Evolutionary conservation across 2,329 filamentous ascomycete genomes (phyloP).

Genomic region (Fusarium sp.): DNA sequence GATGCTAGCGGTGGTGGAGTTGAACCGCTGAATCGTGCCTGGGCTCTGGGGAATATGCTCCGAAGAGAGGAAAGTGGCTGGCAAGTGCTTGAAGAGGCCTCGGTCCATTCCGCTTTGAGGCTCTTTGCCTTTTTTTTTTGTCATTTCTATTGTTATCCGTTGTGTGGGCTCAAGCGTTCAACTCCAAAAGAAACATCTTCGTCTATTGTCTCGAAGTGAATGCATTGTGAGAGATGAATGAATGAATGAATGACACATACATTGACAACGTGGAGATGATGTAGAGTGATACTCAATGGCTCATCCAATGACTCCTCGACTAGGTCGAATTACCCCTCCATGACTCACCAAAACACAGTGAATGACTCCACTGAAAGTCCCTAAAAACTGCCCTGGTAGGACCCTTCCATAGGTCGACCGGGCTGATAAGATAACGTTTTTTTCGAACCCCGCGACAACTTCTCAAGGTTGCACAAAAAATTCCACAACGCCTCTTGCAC

Average conservation of each 20-base stretch:
- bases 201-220: background rate
- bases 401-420: conserved; percentile 13
- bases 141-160: background rate
- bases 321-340: conserved; percentile 29
- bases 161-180: background rate
- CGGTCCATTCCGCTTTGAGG: conserved; percentile 30
- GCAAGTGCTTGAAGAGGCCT: conserved; percentile 16
- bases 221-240: background rate
- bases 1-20: conserved; percentile 15
- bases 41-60: conserved; percentile 2
- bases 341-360: conserved; percentile 37
- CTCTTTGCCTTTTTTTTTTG: background rate
- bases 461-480: conserved; percentile 46
- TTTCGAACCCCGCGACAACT: conserved; percentile 44
- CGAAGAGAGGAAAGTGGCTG: conserved; percentile 12
- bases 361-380: conserved; percentile 24
- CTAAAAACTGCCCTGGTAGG: conserved; percentile 1
- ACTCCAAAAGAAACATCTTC: conserved; percentile 14
- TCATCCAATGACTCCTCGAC: conserved; percentile 33
- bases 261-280: background rate
- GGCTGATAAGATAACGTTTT: conserved; percentile 45
- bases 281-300: conserved; percentile 21
- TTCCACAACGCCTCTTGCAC: conserved; percentile 34
- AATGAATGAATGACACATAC: conserved; percentile 4
- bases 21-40: conserved; percentile 6